Conservation (phyloP, 164 flowering plant species). For the Houttuynia cordata region DNA sequence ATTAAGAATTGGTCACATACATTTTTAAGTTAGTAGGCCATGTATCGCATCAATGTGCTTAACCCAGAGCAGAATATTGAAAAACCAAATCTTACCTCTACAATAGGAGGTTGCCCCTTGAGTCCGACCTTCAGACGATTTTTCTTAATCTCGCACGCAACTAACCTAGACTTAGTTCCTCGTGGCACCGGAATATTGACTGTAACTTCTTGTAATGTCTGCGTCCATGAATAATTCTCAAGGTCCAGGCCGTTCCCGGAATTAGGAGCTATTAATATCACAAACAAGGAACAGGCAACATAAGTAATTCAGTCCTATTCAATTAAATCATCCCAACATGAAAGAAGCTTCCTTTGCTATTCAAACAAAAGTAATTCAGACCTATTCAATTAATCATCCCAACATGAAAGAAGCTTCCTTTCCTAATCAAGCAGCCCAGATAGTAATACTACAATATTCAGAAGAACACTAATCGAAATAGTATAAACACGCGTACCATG, state of each 20-base stretch:
- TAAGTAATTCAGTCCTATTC: not conserved
- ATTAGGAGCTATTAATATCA: slow-evolving; percentile 50
- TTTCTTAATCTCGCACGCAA: slow-evolving; percentile 76
- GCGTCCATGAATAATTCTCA: slow-evolving; percentile 87
- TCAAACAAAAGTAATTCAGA: no score
- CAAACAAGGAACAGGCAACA: not conserved
- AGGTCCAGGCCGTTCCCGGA: slow-evolving; percentile 82
- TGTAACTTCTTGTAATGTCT: slow-evolving; percentile 69
- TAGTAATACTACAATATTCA: no score
- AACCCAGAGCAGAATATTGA: not conserved
- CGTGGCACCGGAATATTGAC: slow-evolving; percentile 61
- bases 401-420: no score
- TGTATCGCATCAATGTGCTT: no score
- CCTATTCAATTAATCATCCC: no score
- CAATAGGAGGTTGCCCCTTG: slow-evolving; percentile 85
- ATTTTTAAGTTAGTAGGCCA: not conserved
- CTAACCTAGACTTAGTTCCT: slow-evolving; percentile 74
- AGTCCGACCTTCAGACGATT: slow-evolving; percentile 75
- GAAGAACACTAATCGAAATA: no score
- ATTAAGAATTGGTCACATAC: no score
- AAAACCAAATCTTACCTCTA: slow-evolving; percentile 46
- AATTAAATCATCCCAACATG: not conserved
- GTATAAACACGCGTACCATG: no score
- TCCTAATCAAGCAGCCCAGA: no score
- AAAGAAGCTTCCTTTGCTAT: not conserved